A percentile compares a stretch with the other conserved stretches of the same genome.
Conservation (phyloP, 768 basidiomycete genomes). For the Serendipita sp. region DNA sequence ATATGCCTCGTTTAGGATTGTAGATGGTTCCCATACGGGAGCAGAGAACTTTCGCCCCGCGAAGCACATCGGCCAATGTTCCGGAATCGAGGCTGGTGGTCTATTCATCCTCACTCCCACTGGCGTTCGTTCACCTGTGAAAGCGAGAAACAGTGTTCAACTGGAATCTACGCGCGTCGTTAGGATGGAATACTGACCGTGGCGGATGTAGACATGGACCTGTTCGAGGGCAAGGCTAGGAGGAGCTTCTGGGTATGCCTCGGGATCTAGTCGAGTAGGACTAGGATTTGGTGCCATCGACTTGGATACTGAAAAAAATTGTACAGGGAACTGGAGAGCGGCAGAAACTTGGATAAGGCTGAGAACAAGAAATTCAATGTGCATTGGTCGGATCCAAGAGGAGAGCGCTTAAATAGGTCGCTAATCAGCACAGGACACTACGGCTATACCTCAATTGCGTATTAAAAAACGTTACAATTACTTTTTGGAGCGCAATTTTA, state of each 20-base stretch:
- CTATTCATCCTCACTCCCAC: conserved; percentile 49
- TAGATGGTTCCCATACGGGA: conserved; percentile 11
- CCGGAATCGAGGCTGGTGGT: conserved; percentile 48
- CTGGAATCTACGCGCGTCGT: not conserved
- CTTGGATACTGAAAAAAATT: not conserved
- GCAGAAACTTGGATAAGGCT: not conserved
- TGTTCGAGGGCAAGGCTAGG: conserved; percentile 42
- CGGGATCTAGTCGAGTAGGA: conserved; percentile 29
- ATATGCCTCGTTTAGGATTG: conserved; percentile 18
- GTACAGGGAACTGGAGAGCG: not conserved
- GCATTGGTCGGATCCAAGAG: no score
- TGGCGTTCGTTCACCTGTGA: conserved; percentile 56
- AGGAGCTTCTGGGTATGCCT: conserved; percentile 45
- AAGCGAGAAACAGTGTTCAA: not conserved
- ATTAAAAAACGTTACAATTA: no score
- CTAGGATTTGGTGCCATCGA: not conserved
- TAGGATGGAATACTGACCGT: conserved; percentile 31
- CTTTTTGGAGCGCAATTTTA: not conserved
- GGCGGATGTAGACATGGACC: conserved; percentile 59
- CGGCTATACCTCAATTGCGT: no score
- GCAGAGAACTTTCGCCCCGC: conserved; percentile 15
- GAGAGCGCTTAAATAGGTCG: no score
- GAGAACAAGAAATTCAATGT: not conserved
- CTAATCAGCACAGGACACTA: no score
- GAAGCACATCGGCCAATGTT: conserved; percentile 32